Base-by-base conservation (phyloP, 331 rosid genomes). In the Malus hybrid region DNA sequence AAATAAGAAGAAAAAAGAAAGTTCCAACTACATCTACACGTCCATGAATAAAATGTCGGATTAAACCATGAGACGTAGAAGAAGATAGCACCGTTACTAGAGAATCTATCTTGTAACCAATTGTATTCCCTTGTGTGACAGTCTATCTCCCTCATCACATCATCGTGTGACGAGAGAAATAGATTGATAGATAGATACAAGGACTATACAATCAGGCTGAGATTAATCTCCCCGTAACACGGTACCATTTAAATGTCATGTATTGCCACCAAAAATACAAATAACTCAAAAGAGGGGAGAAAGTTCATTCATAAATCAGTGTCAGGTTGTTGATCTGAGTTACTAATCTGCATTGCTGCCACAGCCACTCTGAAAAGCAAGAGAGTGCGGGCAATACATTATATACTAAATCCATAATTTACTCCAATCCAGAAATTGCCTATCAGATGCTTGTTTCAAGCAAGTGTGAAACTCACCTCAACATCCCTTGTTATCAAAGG, bases 351-450 rank as follows among this genome's bases (percentile, higher is more conserved):
- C 70, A 10, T 73, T 44, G 70, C 63, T 33, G 70, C 77, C 77
- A 42, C 48, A 46, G 66, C 63, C 77, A 63, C 77, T 63, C 63
- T 20, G 70, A 10, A 64, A 24, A 7, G 77, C 62, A 7, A 18
- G 30, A 18, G 70, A 74, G 77, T 6, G 70, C 61, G 77, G 61
- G 77, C 77, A 73, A 28, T 34, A 62, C 77, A 73, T 39, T 34
- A 6, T 11, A 36, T 36, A 66, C 12, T 56, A 72, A 73, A 73
- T 73, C 62, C 70, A 74, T 46, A 29, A 62, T 30, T 63, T 46
- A 48, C 70, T 74, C 39, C 63, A 29, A 63, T 63, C 63, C 77
- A 63, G 48, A 63, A 63, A 63, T 30, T 68, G 70, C 70, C 70
- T 11, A 52, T 16, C 52, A 33, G 70, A 58, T 74, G 70, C 71